These are phyloP conservation scores for Pyrus pyrifolia DNA, from an alignment of 306 rosid genomes.

Conservation along the genomic window DNA sequence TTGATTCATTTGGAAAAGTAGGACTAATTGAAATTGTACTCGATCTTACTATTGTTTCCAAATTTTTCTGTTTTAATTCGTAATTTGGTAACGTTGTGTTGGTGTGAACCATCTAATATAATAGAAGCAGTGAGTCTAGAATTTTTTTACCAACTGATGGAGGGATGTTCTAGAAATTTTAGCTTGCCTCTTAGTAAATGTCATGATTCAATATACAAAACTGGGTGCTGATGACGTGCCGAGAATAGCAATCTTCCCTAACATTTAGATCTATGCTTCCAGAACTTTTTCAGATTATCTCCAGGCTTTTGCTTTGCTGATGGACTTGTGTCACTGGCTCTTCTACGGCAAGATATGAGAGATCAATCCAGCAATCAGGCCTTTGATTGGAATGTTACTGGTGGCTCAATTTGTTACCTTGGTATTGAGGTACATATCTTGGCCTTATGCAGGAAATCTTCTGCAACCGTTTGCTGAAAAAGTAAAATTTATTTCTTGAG, in stretches of 20 bases:
- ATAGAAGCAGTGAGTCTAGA: not conserved
- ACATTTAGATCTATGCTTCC: constrained; percentile 16
- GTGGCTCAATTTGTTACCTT: constrained; percentile 90
- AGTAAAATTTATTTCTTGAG: constrained; percentile 4
- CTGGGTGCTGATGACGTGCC: not conserved
- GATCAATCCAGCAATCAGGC: constrained; percentile 72
- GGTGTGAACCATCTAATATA: not conserved
- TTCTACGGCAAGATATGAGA: constrained; percentile 93
- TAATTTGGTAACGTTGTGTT: not conserved
- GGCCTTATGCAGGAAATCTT: not conserved
- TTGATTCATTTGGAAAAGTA: not conserved
- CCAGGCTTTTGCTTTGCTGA: constrained; percentile 99
- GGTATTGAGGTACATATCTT: constrained; percentile 58
- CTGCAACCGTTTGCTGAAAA: constrained; percentile 12
- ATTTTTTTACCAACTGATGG: not conserved
- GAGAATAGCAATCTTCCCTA: constrained; percentile 8
- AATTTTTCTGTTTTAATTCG: not conserved
- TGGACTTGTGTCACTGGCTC: constrained; percentile 96
- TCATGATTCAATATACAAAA: not conserved
- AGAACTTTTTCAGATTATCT: constrained; percentile 28
- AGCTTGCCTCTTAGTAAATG: not conserved
- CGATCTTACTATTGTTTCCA: no score
- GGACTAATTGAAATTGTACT: not conserved
- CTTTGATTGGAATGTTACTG: constrained; percentile 90
- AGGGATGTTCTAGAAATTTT: not conserved